Evolutionary conservation across 2,329 filamentous ascomycete species (phyloP), one percentile per base, ranked within the genome.

Genomic region (Cordyceps cateniannulata): DNA sequence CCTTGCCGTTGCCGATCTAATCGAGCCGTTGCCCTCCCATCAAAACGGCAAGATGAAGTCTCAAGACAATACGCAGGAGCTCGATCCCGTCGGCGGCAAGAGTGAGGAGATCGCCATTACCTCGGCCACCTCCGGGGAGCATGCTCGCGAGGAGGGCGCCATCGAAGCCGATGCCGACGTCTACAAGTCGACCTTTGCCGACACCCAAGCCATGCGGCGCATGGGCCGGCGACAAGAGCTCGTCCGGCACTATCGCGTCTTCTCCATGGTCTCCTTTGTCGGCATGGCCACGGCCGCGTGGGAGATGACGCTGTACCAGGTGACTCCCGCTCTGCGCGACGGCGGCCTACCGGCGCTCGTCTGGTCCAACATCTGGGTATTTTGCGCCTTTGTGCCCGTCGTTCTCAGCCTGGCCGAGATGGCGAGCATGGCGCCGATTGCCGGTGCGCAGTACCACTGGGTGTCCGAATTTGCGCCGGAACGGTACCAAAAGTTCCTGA

Each of bases 211-310:
- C 18, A 61, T 61, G 59, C 48, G 32, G 40, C 59, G 59, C 20
- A 61, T 61, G 59, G 59, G 59, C 24, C 50, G 59, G 5, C 54
- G 49, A 9, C 59, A 55, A 51, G 50, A 61, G 50, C 59, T 61
- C 40, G 42, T 61, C 16, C 50, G 59, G 18, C 59, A 61, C 51
- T 61, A 61, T 45, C 59, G 59, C 44, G 29, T 61, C 42, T 61
- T 61, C 44, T 61, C 59, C n/a, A 61, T 61, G 59, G 59, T 61
- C 14, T 61, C 59, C 29, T 61, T 61, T 44, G 45, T 61, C 22
- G 59, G 50, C 42, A 61, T 61, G 50, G 59, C 59, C 32, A 61
- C 59, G 22, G 50, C 59, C 24, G 50, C 59, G 10, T 61, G 59
- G 59, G 52, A 61, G 25, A 20, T 55, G 35, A 61, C 59, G 14